Evolutionary conservation across 345 rosid species (phyloP).

Genomic region (Citrus maxima): DNA sequence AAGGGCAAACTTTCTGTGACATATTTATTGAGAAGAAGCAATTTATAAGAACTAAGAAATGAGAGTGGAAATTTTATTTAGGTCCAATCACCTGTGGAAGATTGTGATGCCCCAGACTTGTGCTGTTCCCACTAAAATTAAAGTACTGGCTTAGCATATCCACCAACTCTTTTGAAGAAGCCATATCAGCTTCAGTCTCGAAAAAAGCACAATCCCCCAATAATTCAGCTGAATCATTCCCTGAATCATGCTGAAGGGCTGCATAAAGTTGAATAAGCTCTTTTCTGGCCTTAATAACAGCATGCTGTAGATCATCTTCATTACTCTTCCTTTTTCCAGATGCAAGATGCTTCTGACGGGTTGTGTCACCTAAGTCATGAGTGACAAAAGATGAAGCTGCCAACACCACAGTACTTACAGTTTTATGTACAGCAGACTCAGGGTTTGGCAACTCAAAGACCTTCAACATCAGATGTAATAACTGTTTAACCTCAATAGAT

Average conservation of each 20-base stretch:
- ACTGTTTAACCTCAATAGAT: slow-evolving; percentile 67
- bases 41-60: neutral
- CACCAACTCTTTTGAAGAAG: slow-evolving; percentile 67
- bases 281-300: slow-evolving; percentile 46
- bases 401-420: slow-evolving; percentile 44
- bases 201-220: slow-evolving; percentile 39
- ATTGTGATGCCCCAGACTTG: slow-evolving; percentile 38
- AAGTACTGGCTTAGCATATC: slow-evolving; percentile 47
- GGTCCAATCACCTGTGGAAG: slow-evolving; percentile 54
- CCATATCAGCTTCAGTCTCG: slow-evolving; percentile 49
- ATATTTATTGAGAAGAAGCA: neutral
- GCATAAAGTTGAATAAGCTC: slow-evolving; percentile 52
- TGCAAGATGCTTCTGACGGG: slow-evolving; percentile 39
- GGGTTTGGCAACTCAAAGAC: slow-evolving; percentile 47
- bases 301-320: slow-evolving; percentile 45
- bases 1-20: neutral
- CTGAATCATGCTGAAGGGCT: slow-evolving; percentile 37
- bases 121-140: slow-evolving; percentile 39
- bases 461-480: slow-evolving; percentile 61
- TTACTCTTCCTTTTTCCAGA: slow-evolving; percentile 34
- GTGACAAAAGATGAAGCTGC: slow-evolving; percentile 57
- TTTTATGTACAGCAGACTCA: slow-evolving; percentile 50
- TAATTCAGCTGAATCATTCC: slow-evolving; percentile 39
- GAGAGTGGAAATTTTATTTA: neutral
- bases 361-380: slow-evolving; percentile 34